Percentiles rank a stretch among this genome's conserved stretches.
Evolutionary conservation across 179 eudicot genomes (phyloP).

Genomic region (Carnegiea gigantea): DNA sequence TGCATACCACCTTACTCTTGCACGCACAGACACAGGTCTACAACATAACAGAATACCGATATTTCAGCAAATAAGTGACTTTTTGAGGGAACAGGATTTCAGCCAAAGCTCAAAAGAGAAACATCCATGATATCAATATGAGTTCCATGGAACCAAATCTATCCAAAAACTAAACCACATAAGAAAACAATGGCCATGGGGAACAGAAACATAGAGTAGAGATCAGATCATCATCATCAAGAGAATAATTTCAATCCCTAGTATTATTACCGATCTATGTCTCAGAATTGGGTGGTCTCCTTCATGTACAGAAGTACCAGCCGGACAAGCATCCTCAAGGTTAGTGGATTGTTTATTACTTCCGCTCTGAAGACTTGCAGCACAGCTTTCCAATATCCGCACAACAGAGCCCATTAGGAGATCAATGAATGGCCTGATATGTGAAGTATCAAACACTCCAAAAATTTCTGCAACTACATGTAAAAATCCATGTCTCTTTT

Average conservation of each 20-base stretch:
- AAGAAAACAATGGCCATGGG: background rate
- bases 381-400: conserved; percentile 68
- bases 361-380: conserved; percentile 35
- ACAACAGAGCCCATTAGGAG: conserved; percentile 72
- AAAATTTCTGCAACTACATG: conserved; percentile 90
- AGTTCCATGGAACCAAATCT: background rate
- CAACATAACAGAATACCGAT: no score
- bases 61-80: no score
- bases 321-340: conserved; percentile 29
- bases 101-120: background rate
- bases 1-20: no score
- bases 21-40: no score
- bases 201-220: background rate
- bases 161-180: background rate
- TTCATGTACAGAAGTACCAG: conserved; percentile 26
- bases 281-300: conserved; percentile 35
- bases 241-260: background rate
- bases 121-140: background rate
- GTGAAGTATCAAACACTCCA: conserved; percentile 67
- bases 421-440: conserved; percentile 67
- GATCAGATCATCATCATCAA: background rate
- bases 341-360: conserved; percentile 19
- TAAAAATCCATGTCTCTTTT: conserved; percentile 75
- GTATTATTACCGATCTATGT: conserved; percentile 23
- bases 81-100: no score